These are phyloP conservation scores for Rutstroemia sp. DNA, from an alignment of 2,329 filamentous ascomycete species.

Conservation along the genomic window DNA sequence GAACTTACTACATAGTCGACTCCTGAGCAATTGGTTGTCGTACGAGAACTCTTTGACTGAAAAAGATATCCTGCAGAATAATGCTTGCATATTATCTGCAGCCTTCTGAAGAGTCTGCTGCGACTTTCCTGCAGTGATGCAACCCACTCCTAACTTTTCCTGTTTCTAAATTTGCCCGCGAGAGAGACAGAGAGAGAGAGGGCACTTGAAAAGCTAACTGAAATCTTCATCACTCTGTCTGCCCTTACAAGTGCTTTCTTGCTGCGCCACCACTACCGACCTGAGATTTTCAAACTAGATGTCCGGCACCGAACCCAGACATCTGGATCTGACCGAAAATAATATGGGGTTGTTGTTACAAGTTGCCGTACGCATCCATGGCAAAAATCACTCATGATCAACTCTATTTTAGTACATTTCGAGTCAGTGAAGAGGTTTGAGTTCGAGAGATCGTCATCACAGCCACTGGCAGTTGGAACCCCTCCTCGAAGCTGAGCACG, in stretches of 20 bases:
- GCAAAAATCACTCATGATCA: background rate
- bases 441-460: background rate
- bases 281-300: background rate
- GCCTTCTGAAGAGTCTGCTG: background rate
- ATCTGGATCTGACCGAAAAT: background rate
- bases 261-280: background rate
- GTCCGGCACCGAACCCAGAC: background rate
- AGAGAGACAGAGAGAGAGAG: too few species aligned
- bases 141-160: background rate
- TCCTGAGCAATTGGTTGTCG: background rate
- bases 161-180: background rate
- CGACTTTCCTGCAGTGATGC: background rate
- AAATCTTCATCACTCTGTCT: background rate
- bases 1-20: background rate
- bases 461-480: slow-evolving; percentile 4
- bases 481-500: background rate
- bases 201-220: background rate
- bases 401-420: background rate
- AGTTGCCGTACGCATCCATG: background rate
- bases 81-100: slow-evolving; percentile 2
- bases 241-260: background rate
- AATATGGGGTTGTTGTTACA: background rate
- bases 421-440: background rate
- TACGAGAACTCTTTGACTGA: background rate
- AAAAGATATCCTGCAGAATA: slow-evolving; percentile 1